Evolutionary conservation across 163 green algal genomes (phyloP).

Genomic region (Chlamydomonas reinhardtii): DNA sequence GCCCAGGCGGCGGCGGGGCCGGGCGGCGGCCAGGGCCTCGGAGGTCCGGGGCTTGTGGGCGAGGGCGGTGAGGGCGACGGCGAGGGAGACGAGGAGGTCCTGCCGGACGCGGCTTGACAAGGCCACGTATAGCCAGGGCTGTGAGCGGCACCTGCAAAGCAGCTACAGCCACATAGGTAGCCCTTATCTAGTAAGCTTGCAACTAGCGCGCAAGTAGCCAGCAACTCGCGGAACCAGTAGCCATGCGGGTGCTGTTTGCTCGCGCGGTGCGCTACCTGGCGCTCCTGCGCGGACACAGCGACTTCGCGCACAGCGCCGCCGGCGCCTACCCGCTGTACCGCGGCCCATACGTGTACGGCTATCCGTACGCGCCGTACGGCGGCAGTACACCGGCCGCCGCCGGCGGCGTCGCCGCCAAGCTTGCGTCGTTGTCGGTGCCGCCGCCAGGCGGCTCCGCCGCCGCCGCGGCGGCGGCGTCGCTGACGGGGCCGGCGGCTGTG

Average conservation of each 20-base stretch:
- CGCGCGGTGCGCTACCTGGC: slow-evolving; percentile 41
- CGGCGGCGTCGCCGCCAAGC: neutral
- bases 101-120: slow-evolving; percentile 3
- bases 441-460: no score
- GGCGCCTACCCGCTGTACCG: slow-evolving; percentile 35
- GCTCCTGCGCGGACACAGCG: slow-evolving; percentile 29
- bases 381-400: neutral
- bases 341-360: slow-evolving; percentile 34
- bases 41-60: neutral
- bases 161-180: neutral
- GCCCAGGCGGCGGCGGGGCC: neutral
- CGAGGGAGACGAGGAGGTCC: neutral
- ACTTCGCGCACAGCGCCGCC: slow-evolving; percentile 28
- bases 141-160: neutral
- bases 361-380: slow-evolving; percentile 42
- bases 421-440: no score
- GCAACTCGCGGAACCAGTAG: no score
- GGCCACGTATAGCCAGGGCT: no score
- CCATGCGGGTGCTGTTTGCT: slow-evolving; percentile 22
- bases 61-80: no score
- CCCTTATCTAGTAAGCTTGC: no score
- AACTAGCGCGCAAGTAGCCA: no score
- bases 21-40: neutral
- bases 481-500: slow-evolving; percentile 1
- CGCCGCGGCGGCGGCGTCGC: neutral